Base-by-base conservation (phyloP, 768 basidiomycete species). In the Omphalotus guepiniiformis region DNA sequence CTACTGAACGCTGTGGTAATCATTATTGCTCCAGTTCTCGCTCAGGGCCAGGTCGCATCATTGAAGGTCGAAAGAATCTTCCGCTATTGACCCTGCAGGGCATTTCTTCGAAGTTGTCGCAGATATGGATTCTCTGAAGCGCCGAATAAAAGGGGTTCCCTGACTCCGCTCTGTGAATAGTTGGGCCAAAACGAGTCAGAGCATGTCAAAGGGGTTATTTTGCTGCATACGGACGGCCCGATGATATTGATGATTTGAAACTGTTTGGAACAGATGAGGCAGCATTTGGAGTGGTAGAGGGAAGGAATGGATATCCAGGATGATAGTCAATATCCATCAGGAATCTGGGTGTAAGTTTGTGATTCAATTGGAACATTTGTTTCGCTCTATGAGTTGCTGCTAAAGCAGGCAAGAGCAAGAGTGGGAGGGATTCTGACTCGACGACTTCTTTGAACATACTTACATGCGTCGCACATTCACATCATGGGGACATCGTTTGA, bases 21-120 rank as follows among this genome's bases (percentile, higher is more conserved):
- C 11, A 19, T n/a, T 16, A 32, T 12, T 21, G 19, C 23, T 8
- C 15, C 2, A 39, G 15, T 22, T 21, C 21, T 9, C 39, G n/a
- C 3, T 22, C 40, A 73, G 74, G 76, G 75, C 75, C 75, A 0
- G 75, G 76, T 16, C 56, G 66, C 47, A 71, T 73, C 48, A 50
- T 63, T 13, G 75, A 78, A 52, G 68, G 63, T 8, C 46, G 55
- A 42, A 78, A 74, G 58, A 44, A 75, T 2, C 56, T 77, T 1
- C 67, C 75, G 1, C 52, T 75, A 3, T 58, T 77, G 48, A 67
- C 67, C 0, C 62, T 1, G 63, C 64, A 0, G 57, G 64, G 12
- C 74, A 72, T 3, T 67, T 65, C 36, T 77, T 77, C 51, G 74
- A 78, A 49, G 72, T 77, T n/a, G 74, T 77, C 1, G 72, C 67